phyloP scores from a whole-genome alignment of 768 basidiomycete genomes.

The Dioszegia hungarica region DNA sequence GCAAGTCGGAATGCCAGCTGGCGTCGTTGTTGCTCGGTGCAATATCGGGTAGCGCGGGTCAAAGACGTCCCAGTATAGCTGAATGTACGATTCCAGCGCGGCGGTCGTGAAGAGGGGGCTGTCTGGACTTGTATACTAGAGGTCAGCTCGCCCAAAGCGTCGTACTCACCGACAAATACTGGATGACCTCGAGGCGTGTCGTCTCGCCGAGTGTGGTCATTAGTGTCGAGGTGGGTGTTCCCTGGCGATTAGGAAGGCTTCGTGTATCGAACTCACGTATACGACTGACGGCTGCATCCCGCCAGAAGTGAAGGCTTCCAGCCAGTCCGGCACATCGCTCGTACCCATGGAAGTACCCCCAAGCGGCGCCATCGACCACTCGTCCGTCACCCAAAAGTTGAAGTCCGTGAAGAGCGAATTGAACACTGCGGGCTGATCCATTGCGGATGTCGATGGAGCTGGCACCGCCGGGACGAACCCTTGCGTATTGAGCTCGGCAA shows the following conservation, averaged over 20 bases:
- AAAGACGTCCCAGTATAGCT: background rate
- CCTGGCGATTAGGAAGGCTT: background rate
- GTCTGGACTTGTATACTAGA: background rate
- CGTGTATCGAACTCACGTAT: too few relatives aligned
- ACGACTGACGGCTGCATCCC: too few relatives aligned
- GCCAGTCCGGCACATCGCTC: background rate
- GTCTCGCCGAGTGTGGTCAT: background rate
- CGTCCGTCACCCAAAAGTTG: background rate
- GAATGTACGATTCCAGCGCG: background rate
- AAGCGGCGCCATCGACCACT: background rate
- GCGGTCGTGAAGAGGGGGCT: background rate
- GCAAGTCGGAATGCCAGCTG: background rate
- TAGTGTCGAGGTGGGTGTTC: background rate
- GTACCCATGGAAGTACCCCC: background rate
- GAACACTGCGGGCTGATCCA: background rate
- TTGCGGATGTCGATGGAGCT: too few relatives aligned
- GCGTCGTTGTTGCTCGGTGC: background rate
- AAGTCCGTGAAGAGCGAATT: background rate
- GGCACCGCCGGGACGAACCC: too few relatives aligned
- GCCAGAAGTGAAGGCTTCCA: background rate
- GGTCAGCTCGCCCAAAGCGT: background rate
- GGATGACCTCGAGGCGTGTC: background rate
- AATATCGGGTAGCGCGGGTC: background rate
- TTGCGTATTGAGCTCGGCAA: too few relatives aligned
- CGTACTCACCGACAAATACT: background rate